Conservation (phyloP, 768 basidiomycete genomes). For the Amanita pseudoporphyria region DNA sequence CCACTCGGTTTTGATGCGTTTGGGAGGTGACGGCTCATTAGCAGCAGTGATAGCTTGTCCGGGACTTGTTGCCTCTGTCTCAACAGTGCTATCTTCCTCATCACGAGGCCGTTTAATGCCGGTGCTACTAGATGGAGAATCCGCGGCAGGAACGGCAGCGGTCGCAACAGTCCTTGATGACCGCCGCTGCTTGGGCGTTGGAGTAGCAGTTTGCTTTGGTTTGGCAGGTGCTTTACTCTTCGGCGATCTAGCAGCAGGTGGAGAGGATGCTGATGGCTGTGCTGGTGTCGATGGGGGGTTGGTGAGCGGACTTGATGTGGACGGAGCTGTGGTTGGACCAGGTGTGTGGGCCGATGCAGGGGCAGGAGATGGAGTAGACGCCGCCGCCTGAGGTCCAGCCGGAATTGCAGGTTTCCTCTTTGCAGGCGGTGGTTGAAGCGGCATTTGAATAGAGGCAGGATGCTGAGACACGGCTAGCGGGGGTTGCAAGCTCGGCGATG, state of each 20-base stretch:
- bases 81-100: slow-evolving; percentile 34
- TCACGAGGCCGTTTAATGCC: slow-evolving; percentile 41
- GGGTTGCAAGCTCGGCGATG: slow-evolving; percentile 5
- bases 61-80: slow-evolving; percentile 20
- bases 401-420: slow-evolving; percentile 20
- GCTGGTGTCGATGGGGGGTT: slow-evolving; percentile 40
- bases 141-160: slow-evolving; percentile 14
- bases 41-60: slow-evolving; percentile 19
- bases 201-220: slow-evolving; percentile 21
- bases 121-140: slow-evolving; percentile 14
- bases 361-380: slow-evolving; percentile 37
- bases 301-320: slow-evolving; percentile 31
- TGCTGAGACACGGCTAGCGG: slow-evolving; percentile 2
- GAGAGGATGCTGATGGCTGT: slow-evolving; percentile 43
- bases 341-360: slow-evolving; percentile 31
- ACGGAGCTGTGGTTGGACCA: slow-evolving; percentile 25
- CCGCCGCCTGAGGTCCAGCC: slow-evolving; percentile 16
- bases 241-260: slow-evolving; percentile 64
- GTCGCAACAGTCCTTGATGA: slow-evolving; percentile 22
- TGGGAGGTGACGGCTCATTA: slow-evolving; percentile 58
- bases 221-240: slow-evolving; percentile 45
- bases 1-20: slow-evolving; percentile 65
- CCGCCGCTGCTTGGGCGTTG: slow-evolving; percentile 20
- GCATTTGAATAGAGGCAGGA: slow-evolving; percentile 14
- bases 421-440: slow-evolving; percentile 18